Percentiles rank a stretch among this genome's conserved stretches.
Conservation (phyloP, 139 green algal species). For the Zygnema circumcarinatum region DNA sequence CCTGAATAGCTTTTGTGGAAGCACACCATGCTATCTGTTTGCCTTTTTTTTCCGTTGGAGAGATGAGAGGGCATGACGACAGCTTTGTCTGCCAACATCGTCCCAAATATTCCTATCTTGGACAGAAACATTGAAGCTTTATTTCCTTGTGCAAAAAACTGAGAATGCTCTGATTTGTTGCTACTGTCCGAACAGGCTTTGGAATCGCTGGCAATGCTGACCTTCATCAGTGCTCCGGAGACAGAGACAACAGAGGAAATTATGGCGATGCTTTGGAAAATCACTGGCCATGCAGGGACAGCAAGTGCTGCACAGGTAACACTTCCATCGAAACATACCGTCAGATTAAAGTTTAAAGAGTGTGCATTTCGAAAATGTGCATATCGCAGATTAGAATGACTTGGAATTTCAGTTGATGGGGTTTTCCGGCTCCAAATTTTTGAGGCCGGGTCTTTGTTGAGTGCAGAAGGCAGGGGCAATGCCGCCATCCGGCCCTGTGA, state of each 20-base stretch:
- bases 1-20: too few species aligned
- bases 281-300: background rate
- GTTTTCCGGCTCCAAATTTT: too few species aligned
- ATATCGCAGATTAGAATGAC: background rate
- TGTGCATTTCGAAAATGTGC: too few species aligned
- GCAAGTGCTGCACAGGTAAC: background rate
- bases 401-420: too few species aligned
- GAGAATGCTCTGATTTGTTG: background rate
- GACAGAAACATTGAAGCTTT: too few species aligned
- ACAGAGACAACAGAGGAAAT: background rate
- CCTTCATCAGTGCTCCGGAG: background rate
- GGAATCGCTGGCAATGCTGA: conserved; percentile 5
- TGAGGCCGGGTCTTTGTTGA: background rate
- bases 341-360: too few species aligned
- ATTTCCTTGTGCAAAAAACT: too few species aligned
- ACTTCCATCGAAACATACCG: background rate
- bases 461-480: background rate
- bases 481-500: background rate
- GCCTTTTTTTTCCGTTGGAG: too few species aligned
- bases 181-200: background rate
- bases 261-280: conserved; percentile 16
- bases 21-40: too few species aligned
- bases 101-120: too few species aligned
- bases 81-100: too few species aligned
- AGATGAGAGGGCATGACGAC: too few species aligned